These are phyloP conservation scores for Sphaerobolus stellatus DNA, from an alignment of 1,284 basidiomycete genomes.

Conservation along the genomic window DNA sequence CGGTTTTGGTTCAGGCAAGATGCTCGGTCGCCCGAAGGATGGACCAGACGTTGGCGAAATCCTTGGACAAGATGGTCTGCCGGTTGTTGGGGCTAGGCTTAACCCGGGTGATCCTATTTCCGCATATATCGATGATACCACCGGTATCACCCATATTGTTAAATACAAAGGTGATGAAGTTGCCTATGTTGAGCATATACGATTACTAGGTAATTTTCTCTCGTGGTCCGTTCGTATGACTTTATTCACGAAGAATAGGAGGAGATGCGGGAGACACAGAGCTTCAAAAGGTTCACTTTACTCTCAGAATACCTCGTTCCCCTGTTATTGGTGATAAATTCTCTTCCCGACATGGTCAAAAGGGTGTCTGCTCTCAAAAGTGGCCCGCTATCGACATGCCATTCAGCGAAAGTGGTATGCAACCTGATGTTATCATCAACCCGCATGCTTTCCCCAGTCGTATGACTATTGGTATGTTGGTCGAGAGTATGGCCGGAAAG, in stretches of 20 bases:
- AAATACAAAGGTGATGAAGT: constrained; percentile 98
- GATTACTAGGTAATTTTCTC: constrained; percentile 71
- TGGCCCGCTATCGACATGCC: constrained; percentile 99
- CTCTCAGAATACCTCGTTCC: constrained; percentile 89
- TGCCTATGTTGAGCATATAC: constrained; percentile 90
- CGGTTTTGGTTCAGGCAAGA: constrained; percentile 48
- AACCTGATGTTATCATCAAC: constrained; percentile 99
- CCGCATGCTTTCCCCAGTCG: constrained; percentile 99
- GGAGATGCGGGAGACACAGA: constrained; percentile 85
- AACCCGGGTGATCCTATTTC: constrained; percentile 78
- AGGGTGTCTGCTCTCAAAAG: constrained; percentile 99
- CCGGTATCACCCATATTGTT: constrained; percentile 79
- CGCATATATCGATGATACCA: constrained; percentile 88
- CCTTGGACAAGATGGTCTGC: constrained; percentile 85
- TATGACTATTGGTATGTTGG: constrained; percentile 99
- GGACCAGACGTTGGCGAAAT: constrained; percentile 75
- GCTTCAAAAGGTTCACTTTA: constrained; percentile 92
- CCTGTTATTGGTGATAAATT: constrained; percentile 99
- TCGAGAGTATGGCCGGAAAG: constrained; percentile 98
- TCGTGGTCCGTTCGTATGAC: constrained; percentile 1
- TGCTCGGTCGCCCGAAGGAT: not conserved
- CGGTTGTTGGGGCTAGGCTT: constrained; percentile 72
- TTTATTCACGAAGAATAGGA: constrained; percentile 44
- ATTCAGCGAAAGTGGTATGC: constrained; percentile 97
- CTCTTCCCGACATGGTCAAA: constrained; percentile 98